phyloP scores from a whole-genome alignment of 1,284 basidiomycete genomes.

The Ustilago shanxiensis region DNA sequence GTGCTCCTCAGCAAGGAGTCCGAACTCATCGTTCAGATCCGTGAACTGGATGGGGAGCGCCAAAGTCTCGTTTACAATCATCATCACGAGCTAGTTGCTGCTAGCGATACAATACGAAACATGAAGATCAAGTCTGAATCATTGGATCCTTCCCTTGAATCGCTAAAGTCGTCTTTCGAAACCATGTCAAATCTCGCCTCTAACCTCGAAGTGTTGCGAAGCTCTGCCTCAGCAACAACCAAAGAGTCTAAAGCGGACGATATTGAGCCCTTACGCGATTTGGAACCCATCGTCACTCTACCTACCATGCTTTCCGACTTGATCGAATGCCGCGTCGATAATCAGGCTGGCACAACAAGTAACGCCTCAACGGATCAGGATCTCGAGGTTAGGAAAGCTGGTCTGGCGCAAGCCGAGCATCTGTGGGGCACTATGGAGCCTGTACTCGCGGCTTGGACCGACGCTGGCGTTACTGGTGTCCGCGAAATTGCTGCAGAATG shows the following conservation, averaged over 20 bases:
- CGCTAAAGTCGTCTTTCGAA: constrained; percentile 47
- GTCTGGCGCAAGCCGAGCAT: constrained; percentile 52
- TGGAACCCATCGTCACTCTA: constrained; percentile 55
- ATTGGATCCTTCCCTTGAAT: constrained; percentile 51
- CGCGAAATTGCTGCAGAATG: constrained; percentile 58
- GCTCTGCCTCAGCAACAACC: neutral
- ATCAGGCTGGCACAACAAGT: neutral
- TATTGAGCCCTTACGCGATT: constrained; percentile 28
- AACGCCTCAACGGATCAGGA: neutral
- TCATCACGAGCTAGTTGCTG: constrained; percentile 91
- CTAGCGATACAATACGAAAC: constrained; percentile 87
- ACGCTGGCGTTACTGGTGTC: constrained; percentile 53
- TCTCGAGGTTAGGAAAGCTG: constrained; percentile 21
- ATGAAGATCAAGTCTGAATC: constrained; percentile 58
- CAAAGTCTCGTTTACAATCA: constrained; percentile 94
- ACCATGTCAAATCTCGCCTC: constrained; percentile 47
- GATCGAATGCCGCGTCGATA: constrained; percentile 29
- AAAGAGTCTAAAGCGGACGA: neutral
- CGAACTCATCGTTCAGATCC: constrained; percentile 74
- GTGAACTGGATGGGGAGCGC: constrained; percentile 85
- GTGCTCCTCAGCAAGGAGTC: constrained; percentile 52
- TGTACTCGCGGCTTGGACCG: constrained; percentile 56
- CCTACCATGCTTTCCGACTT: constrained; percentile 52
- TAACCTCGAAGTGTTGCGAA: constrained; percentile 36
- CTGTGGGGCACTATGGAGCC: constrained; percentile 58